Conservation (phyloP, 371 early-diverging fungal genomes). For the Circinella umbellata region DNA sequence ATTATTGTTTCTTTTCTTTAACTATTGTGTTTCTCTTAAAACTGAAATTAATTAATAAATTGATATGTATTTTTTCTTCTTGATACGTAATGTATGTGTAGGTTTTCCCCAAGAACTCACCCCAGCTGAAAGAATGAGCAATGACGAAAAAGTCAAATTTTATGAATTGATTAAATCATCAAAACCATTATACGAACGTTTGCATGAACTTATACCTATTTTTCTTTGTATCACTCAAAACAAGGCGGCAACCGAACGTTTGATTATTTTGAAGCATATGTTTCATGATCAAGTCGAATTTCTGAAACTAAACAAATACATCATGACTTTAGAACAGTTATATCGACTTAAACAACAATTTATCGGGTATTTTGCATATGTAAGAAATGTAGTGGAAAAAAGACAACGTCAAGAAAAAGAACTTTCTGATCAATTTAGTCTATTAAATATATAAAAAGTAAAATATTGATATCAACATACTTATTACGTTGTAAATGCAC, state of each 20-base stretch:
- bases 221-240: slow-evolving; percentile 49
- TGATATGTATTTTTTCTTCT: too few relatives aligned
- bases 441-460: too few relatives aligned
- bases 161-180: neutral
- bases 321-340: slow-evolving; percentile 51
- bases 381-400: neutral
- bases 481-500: too few relatives aligned
- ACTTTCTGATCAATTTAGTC: too few relatives aligned
- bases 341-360: slow-evolving; percentile 53
- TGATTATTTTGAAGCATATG: slow-evolving; percentile 64
- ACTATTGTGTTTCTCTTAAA: too few relatives aligned
- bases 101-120: neutral
- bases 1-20: too few relatives aligned
- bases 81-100: too few relatives aligned
- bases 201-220: slow-evolving; percentile 46
- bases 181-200: slow-evolving; percentile 42
- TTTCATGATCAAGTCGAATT: slow-evolving; percentile 59
- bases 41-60: too few relatives aligned
- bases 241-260: slow-evolving; percentile 46
- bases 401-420: too few relatives aligned
- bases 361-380: slow-evolving; percentile 39
- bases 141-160: neutral
- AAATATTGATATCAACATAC: too few relatives aligned
- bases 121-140: neutral
- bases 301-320: slow-evolving; percentile 49